Evolutionary conservation across 441 rosid genomes (phyloP).

Genomic region (Adansonia madagascariensis): DNA sequence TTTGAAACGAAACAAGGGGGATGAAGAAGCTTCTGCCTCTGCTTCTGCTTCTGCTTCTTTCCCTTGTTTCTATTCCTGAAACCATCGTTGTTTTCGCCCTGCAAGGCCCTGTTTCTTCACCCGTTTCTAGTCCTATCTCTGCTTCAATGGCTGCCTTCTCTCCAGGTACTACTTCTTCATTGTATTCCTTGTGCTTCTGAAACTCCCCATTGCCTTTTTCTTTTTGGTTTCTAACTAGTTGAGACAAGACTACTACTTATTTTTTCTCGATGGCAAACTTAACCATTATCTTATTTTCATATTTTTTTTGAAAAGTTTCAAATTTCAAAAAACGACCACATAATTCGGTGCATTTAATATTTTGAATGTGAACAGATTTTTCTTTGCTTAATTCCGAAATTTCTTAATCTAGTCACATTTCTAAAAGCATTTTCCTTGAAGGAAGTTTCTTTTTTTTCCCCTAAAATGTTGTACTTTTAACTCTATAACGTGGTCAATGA

Average conservation of each 20-base stretch:
- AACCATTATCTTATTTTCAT: neutral
- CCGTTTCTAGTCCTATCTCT: slow-evolving; percentile 47
- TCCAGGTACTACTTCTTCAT: slow-evolving; percentile 56
- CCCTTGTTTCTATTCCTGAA: slow-evolving; percentile 40
- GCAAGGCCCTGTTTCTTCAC: slow-evolving; percentile 35
- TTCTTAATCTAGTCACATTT: slow-evolving; percentile 8
- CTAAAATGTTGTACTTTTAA: neutral
- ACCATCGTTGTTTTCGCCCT: slow-evolving; percentile 40
- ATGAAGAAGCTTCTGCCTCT: slow-evolving; percentile 50
- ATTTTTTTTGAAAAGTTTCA: slow-evolving; percentile 16
- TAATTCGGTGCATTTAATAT: slow-evolving; percentile 37
- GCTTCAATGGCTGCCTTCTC: slow-evolving; percentile 58
- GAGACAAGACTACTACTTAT: too few relatives aligned
- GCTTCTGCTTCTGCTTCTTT: slow-evolving; percentile 31
- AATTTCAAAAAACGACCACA: slow-evolving; percentile 10
- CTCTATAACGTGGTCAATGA: neutral
- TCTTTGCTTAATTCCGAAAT: slow-evolving; percentile 19
- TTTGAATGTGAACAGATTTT: slow-evolving; percentile 6
- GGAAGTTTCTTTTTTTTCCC: slow-evolving; percentile 9
- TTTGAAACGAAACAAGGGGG: slow-evolving; percentile 12
- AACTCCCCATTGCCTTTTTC: neutral
- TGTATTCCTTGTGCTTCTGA: neutral
- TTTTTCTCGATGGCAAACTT: too few relatives aligned
- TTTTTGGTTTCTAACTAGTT: neutral
- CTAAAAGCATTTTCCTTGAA: neutral